Conservation (phyloP, 2,329 filamentous ascomycete species). For the Ophiostoma australiae region DNA sequence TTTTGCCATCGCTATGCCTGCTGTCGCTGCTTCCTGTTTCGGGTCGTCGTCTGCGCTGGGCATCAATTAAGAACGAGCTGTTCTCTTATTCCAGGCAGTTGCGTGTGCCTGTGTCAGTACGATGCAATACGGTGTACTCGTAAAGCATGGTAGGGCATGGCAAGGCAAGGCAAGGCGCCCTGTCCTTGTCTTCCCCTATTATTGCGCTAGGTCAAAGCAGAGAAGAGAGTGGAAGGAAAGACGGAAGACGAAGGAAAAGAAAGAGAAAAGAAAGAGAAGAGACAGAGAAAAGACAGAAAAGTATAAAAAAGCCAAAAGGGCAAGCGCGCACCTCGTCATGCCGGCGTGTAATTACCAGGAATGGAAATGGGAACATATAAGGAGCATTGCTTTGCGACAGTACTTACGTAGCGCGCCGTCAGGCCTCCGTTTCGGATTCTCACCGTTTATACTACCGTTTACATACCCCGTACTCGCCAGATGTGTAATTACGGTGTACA, state of each 20-base stretch:
- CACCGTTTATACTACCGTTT: too few relatives aligned
- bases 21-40: neutral
- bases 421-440: neutral
- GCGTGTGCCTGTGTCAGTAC: too few relatives aligned
- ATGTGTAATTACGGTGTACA: neutral
- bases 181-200: neutral
- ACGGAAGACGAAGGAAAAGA: neutral
- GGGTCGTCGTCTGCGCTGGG: neutral
- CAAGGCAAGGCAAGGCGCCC: too few relatives aligned
- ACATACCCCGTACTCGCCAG: too few relatives aligned
- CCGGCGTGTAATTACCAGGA: neutral
- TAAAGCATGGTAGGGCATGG: too few relatives aligned
- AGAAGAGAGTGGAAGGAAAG: neutral
- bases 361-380: neutral
- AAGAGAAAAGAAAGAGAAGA: neutral
- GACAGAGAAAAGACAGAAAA: neutral
- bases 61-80: neutral
- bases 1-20: too few relatives aligned
- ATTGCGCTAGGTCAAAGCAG: neutral
- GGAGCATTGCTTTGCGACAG: neutral
- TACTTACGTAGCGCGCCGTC: neutral
- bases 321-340: conserved; percentile 6
- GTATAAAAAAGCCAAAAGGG: neutral
- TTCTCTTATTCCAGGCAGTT: too few relatives aligned
- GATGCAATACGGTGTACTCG: too few relatives aligned